These are phyloP conservation scores for Chytriomyces sp. DNA, from an alignment of 192 early-diverging fungal species.

Conservation along the genomic window DNA sequence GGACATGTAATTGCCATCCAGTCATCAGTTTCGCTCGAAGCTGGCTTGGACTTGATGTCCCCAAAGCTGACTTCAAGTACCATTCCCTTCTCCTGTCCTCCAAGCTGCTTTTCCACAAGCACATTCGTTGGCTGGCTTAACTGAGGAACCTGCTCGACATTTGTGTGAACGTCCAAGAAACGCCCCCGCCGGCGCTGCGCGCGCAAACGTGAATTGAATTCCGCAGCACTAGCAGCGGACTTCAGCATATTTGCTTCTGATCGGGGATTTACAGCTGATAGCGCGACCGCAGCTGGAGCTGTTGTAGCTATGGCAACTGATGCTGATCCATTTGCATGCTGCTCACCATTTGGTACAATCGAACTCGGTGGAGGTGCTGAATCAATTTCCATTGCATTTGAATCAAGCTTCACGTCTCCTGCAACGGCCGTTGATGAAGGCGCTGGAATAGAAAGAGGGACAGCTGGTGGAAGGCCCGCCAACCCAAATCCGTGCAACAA, in stretches of 20 bases:
- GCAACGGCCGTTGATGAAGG: neutral
- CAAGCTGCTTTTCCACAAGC: constrained; percentile 33
- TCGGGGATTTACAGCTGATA: constrained; percentile 2
- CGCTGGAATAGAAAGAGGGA: neutral
- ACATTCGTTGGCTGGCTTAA: constrained; percentile 43
- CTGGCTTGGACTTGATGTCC: constrained; percentile 20
- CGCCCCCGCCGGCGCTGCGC: constrained; percentile 26
- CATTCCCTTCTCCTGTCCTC: constrained; percentile 25
- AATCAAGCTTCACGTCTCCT: neutral
- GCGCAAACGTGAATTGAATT: constrained; percentile 49
- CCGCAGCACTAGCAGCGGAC: constrained; percentile 49
- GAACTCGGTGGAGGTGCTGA: neutral
- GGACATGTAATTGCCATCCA: constrained; percentile 2
- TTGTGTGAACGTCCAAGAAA: constrained; percentile 53
- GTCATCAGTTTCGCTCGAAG: constrained; percentile 4
- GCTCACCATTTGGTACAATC: neutral
- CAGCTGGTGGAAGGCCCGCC: neutral
- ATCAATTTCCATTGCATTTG: neutral
- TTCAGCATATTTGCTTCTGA: constrained; percentile 25
- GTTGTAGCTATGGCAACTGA: neutral
- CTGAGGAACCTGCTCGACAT: constrained; percentile 50
- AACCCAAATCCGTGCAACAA: constrained; percentile 5
- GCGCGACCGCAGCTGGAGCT: neutral
- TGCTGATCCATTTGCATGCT: neutral
- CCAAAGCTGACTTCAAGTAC: constrained; percentile 30